phyloP scores from a whole-genome alignment of 1,139 yeast genomes.

The Pichia kudriavzevii region DNA sequence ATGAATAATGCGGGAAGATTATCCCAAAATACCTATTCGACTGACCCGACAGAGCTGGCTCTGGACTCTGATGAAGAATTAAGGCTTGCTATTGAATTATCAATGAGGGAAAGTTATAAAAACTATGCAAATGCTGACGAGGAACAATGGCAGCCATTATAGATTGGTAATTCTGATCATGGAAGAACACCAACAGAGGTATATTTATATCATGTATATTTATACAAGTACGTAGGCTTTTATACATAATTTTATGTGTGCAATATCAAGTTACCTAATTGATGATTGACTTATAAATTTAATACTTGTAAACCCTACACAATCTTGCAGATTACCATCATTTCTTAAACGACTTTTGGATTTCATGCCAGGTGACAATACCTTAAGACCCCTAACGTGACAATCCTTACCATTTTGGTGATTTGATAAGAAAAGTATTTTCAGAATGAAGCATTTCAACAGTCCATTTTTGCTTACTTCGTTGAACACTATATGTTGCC shows the following conservation, averaged over 20 bases:
- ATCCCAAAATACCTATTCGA: no score
- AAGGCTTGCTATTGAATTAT: conserved; percentile 20
- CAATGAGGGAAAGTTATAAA: conserved; percentile 14
- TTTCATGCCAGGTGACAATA: conserved; percentile 30
- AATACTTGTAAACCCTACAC: conserved; percentile 27
- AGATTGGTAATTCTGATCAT: no score
- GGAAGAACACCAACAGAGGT: no score
- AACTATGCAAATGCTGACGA: conserved; percentile 5
- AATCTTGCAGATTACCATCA: conserved; percentile 15
- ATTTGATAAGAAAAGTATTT: conserved; percentile 65
- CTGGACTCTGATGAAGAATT: conserved; percentile 22
- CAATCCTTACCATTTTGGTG: conserved; percentile 97
- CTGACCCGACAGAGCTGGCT: no score
- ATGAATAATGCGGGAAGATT: no score
- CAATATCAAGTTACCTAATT: conserved; percentile 22
- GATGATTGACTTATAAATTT: conserved; percentile 26
- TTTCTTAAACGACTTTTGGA: conserved; percentile 11
- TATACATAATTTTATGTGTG: no score
- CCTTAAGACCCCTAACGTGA: conserved; percentile 67
- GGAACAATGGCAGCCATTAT: conserved; percentile 15
- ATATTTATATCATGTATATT: no score
- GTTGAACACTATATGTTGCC: conserved; percentile 70
- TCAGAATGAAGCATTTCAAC: conserved; percentile 65
- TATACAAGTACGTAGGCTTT: neutral
- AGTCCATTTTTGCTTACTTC: conserved; percentile 52